phyloP scores from a whole-genome alignment of 2,329 filamentous ascomycete species.

The Xylaria sp. region DNA sequence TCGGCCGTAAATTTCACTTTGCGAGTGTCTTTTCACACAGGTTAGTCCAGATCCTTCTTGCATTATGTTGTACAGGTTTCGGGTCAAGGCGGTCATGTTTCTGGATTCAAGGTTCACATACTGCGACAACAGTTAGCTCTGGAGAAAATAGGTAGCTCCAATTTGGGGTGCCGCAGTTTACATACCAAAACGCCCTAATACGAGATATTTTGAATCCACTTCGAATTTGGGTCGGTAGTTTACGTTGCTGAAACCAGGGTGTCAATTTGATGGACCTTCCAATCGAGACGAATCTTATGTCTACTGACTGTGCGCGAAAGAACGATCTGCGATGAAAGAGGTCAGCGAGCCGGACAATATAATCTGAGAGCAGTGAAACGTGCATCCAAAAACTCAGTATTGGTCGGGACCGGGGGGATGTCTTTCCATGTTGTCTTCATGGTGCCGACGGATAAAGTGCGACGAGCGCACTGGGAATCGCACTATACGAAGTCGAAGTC shows the following conservation, averaged over 20 bases:
- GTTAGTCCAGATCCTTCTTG: too few relatives aligned
- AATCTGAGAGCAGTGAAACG: slow-evolving; percentile 44
- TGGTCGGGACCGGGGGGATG: slow-evolving; percentile 87
- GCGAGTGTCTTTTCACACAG: slow-evolving; percentile 83
- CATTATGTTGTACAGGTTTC: too few relatives aligned
- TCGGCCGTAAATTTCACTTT: slow-evolving; percentile 99
- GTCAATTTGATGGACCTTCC: too few relatives aligned
- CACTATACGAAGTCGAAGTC: neutral
- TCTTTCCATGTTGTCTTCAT: slow-evolving; percentile 74
- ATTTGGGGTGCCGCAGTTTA: neutral
- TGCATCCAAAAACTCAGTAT: slow-evolving; percentile 89
- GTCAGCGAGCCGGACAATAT: slow-evolving; percentile 11
- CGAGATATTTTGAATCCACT: slow-evolving; percentile 93
- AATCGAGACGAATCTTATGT: too few relatives aligned
- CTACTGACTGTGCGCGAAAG: slow-evolving; percentile 88
- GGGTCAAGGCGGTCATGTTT: too few relatives aligned
- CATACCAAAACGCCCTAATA: slow-evolving; percentile 58
- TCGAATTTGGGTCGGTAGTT: slow-evolving; percentile 93
- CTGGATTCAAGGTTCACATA: too few relatives aligned
- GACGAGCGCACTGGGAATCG: slow-evolving; percentile 19
- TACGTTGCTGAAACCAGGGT: too few relatives aligned
- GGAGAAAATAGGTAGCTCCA: too few relatives aligned
- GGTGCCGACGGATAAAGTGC: slow-evolving; percentile 39
- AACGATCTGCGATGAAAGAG: slow-evolving; percentile 60
- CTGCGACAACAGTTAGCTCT: too few relatives aligned